A percentile compares a stretch with the other conserved stretches of the same genome.
Evolutionary conservation across 208 protist genomes (phyloP).

Genomic region (Naegleria fowleri): DNA sequence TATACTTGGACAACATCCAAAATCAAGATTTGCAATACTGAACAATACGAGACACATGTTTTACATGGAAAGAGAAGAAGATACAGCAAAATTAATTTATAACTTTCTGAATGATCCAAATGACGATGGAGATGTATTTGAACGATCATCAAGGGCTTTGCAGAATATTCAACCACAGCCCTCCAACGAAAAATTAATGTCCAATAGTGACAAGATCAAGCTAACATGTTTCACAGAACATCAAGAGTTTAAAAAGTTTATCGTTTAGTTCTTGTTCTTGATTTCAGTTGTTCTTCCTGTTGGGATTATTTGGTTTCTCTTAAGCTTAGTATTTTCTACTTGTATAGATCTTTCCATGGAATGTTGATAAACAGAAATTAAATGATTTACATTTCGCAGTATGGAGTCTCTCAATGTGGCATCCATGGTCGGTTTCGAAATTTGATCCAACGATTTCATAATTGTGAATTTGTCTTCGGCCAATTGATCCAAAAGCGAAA

Average conservation of each 20-base stretch:
- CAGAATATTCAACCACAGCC: too few species aligned
- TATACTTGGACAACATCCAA: not conserved
- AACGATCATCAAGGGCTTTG: not conserved
- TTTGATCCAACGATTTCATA: not conserved
- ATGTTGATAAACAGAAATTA: not conserved
- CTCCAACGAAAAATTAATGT: too few species aligned
- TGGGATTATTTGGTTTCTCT: too few species aligned
- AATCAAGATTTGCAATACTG: not conserved
- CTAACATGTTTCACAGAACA: too few species aligned
- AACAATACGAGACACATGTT: conserved; percentile 6
- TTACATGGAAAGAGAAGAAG: not conserved
- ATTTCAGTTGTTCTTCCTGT: too few species aligned
- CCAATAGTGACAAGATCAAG: too few species aligned
- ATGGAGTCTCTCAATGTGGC: not conserved
- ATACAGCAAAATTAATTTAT: not conserved
- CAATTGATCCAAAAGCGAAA: not conserved
- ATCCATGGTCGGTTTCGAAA: not conserved
- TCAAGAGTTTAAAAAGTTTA: too few species aligned
- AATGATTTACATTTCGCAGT: not conserved
- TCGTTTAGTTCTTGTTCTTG: too few species aligned
- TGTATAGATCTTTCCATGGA: too few species aligned
- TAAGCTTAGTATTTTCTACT: too few species aligned
- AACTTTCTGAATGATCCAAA: not conserved
- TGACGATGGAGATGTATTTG: not conserved
- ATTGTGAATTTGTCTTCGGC: not conserved